A percentile compares a stretch with the other conserved stretches of the same genome.
phyloP scores from a whole-genome alignment of 768 basidiomycete species.

The Trametes villosa region DNA sequence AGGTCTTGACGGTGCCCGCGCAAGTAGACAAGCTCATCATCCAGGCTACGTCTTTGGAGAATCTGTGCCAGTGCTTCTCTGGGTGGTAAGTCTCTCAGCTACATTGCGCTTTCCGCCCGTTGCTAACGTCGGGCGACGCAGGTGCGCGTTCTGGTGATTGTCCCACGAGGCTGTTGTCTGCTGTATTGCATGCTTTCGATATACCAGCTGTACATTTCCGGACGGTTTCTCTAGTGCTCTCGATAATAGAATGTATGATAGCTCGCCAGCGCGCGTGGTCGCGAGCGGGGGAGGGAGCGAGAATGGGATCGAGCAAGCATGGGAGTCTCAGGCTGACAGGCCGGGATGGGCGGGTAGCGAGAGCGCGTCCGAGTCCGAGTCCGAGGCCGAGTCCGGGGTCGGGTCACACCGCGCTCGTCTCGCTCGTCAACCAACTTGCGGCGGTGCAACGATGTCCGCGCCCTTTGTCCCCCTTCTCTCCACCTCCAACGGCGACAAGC shows the following conservation, averaged over 20 bases:
- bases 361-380: conserved; percentile 13
- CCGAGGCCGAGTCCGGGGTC: too few species aligned
- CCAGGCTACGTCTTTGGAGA: conserved; percentile 92
- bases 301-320: background rate
- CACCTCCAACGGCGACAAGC: conserved; percentile 14
- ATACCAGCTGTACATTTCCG: conserved; percentile 18
- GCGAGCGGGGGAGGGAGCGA: background rate
- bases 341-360: conserved; percentile 17
- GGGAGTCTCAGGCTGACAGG: conserved; percentile 14
- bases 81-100: conserved; percentile 66
- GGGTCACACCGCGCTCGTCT: conserved; percentile 22
- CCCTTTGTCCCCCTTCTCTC: conserved; percentile 12
- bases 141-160: conserved; percentile 79
- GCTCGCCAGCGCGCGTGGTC: background rate
- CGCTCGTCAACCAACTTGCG: conserved; percentile 12
- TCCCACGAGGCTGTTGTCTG: background rate
- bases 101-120: background rate
- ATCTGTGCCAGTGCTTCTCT: conserved; percentile 95
- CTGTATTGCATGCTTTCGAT: conserved; percentile 17
- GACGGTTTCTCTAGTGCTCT: conserved; percentile 9
- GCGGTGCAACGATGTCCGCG: conserved; percentile 22
- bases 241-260: conserved; percentile 18
- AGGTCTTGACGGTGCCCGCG: conserved; percentile 67
- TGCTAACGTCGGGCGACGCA: conserved; percentile 23
- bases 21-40: conserved; percentile 95